Evolutionary conservation across 805 yeast genomes (phyloP).

Genomic region (Vanderwaltozyma verrucispora): DNA sequence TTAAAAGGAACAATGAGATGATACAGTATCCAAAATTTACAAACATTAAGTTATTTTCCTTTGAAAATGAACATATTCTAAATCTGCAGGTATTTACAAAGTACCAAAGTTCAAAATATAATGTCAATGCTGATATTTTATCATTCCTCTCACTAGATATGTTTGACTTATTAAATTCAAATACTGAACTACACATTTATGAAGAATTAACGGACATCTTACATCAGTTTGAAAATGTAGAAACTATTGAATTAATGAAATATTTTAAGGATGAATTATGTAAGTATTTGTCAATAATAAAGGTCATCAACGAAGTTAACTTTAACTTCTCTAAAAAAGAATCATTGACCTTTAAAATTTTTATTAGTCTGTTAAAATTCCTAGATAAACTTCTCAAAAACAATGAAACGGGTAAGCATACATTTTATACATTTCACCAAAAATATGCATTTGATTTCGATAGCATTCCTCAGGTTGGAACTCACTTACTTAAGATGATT

Average conservation of each 20-base stretch:
- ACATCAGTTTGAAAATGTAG: slow-evolving; percentile 33
- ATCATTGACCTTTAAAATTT: not conserved
- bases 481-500: not conserved
- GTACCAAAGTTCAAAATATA: slow-evolving; percentile 24
- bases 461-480: not conserved
- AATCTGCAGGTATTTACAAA: slow-evolving; percentile 45
- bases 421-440: slow-evolving; percentile 42
- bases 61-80: slow-evolving; percentile 34
- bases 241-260: not conserved
- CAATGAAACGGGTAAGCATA: slow-evolving; percentile 50
- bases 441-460: slow-evolving; percentile 10
- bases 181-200: slow-evolving; percentile 1
- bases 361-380: slow-evolving; percentile 33
- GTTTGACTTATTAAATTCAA: no score
- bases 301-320: no score
- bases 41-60: slow-evolving; percentile 34
- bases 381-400: slow-evolving; percentile 55
- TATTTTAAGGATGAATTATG: slow-evolving; percentile 1
- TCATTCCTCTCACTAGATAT: no score
- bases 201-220: slow-evolving; percentile 49
- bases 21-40: slow-evolving; percentile 39
- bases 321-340: not conserved
- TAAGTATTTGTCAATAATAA: slow-evolving; percentile 4
- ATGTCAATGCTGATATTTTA: no score
- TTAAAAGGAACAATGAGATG: slow-evolving; percentile 38